phyloP scores from a whole-genome alignment of 208 protist genomes.

The Wallacemonas sp. region DNA sequence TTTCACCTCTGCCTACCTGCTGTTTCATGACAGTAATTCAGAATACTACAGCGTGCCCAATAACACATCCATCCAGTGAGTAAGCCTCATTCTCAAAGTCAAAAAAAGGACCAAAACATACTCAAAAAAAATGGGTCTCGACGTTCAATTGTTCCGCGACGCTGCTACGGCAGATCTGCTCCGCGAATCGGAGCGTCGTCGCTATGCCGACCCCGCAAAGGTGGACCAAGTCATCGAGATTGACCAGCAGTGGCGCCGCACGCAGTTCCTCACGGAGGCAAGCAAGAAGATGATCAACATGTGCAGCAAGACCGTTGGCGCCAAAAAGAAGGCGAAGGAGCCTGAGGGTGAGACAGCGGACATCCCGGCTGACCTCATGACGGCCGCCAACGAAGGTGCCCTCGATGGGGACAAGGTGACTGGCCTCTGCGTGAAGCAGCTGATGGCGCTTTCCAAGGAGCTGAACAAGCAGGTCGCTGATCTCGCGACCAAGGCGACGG shows the following conservation, averaged over 20 bases:
- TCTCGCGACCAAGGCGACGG: conserved; percentile 62
- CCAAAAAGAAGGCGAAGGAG: conserved; percentile 94
- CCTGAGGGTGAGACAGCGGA: conserved; percentile 67
- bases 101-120: neutral
- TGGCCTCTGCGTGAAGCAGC: conserved; percentile 80
- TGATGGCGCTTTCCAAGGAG: conserved; percentile 89
- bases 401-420: conserved; percentile 61
- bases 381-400: conserved; percentile 47
- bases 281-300: conserved; percentile 90
- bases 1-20: too few species aligned
- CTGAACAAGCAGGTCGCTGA: conserved; percentile 57
- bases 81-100: too few species aligned
- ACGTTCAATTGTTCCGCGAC: conserved; percentile 96
- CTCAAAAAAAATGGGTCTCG: conserved; percentile 85
- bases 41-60: too few species aligned
- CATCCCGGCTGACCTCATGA: conserved; percentile 59
- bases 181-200: conserved; percentile 95
- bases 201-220: conserved; percentile 82
- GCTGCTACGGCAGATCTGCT: conserved; percentile 93
- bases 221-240: conserved; percentile 93
- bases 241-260: conserved; percentile 92
- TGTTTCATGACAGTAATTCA: too few species aligned
- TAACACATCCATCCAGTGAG: neutral
- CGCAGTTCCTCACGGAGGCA: conserved; percentile 79
- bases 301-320: conserved; percentile 88